These are phyloP conservation scores for Lycium barbarum DNA, from an alignment of 257 asterid genomes.

Conservation along the genomic window DNA sequence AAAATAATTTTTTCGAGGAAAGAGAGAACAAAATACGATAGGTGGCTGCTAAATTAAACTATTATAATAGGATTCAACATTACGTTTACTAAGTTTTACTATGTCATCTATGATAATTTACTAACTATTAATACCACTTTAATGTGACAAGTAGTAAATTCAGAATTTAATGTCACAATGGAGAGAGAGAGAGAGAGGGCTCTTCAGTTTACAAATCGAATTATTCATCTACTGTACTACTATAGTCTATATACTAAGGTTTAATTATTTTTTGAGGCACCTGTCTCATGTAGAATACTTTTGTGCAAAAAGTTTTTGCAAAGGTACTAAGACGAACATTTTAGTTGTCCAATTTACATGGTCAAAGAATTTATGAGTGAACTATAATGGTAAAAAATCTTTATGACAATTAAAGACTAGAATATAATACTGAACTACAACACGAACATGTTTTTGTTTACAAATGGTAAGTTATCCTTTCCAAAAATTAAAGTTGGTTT, in stretches of 20 bases:
- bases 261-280: not conserved
- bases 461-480: not conserved
- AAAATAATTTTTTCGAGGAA: not conserved
- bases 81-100: not conserved
- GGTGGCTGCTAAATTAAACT: not conserved
- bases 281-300: not conserved
- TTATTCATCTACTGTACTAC: slow-evolving; percentile 18
- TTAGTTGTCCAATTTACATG: slow-evolving; percentile 7
- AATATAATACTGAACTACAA: not conserved
- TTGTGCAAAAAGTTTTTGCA: not conserved
- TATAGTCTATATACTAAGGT: not conserved
- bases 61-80: slow-evolving; percentile 7
- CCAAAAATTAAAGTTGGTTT: not conserved
- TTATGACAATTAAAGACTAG: not conserved
- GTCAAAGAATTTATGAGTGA: not conserved
- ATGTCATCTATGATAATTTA: slow-evolving; percentile 16
- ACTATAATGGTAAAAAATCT: not conserved
- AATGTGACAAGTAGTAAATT: slow-evolving; percentile 32
- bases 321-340: not conserved
- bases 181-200: not conserved
- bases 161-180: slow-evolving; percentile 27
- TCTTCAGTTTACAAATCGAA: slow-evolving; percentile 35
- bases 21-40: not conserved
- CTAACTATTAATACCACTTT: slow-evolving; percentile 33
- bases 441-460: not conserved